Base-by-base conservation (phyloP, 2,329 filamentous ascomycete species). In the Pseudomassariella vexata region DNA sequence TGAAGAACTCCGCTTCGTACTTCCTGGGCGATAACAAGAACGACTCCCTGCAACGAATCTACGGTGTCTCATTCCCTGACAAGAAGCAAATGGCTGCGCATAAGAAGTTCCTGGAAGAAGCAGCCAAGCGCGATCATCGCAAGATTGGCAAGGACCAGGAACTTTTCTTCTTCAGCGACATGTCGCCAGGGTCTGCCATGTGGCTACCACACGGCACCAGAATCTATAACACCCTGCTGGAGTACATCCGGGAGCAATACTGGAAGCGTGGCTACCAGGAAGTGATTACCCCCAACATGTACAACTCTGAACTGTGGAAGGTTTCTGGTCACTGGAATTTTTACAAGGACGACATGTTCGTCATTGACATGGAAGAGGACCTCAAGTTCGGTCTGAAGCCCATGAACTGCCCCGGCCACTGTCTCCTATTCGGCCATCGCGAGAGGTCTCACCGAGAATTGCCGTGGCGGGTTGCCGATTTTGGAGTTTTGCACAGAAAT, bases 251-350 rank as follows among this genome's bases (percentile, higher is more conserved):
- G 42, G 73, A 82, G 28, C 82, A 96, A 58, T 98, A 96, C 68
- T 88, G 85, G 72, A 86, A 85, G 56, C 85, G 92, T 42, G 88
- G 85, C 28, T 98, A 96, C 59, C 80, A 90, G 50, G 92, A 98
- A 61, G 92, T 98, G 40, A 86, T 89, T 56, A 87, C 89, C 4
- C 92, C 92, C 30, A 96, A 92, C 65, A 94, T 98, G 82, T 98
- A 83, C 69, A 94, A 95, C 54, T 79, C 87, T 9, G 76, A 86
- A 6, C 66, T 96, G 10, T 96, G 92, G 92, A 92, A 95, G 66
- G 84, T 79, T 15, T 95, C 88, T 7, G 92, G 92, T 30, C 92
- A 96, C 60, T 95, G 90, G 89, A 77, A 83, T 38, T 80, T 89
- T 55, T 92, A 95, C 68, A 78, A 88, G 53, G 90, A 96, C 42